Base-by-base conservation (phyloP, 2,329 filamentous ascomycete species). In the Trichoderma hamatum region DNA sequence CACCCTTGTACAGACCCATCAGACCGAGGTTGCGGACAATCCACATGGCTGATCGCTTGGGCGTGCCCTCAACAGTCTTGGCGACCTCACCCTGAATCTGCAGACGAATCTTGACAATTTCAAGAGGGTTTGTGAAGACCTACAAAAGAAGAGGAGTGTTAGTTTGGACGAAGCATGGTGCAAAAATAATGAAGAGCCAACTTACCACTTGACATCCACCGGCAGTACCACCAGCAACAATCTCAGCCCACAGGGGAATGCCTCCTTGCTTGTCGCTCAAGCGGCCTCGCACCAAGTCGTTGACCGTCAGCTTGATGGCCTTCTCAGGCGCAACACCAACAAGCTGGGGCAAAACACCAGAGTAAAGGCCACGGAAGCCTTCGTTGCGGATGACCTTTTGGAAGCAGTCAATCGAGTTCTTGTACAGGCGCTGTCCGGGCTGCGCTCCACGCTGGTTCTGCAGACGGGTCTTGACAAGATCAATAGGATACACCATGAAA, bases 401-500 rank as follows among this genome's bases (percentile, higher is more conserved):
- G 71, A 94, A 94, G 80, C 96, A 99, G 81, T 99, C 96, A 72
- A 97, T 82, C 58, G 95, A 98, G 85, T 99, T 99, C 82, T 97
- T 97, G 84, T 99, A 99, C 71, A 98, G 82, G 71, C 92, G 85
- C 80, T 97, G 91, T 69, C 96, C 96, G 0, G 94, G 93, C 62
- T 91, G 88, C 5, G 88, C 88, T 63, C 89, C 89, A 73, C 96
- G 89, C 84, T 99, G 96, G 83, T 99, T 99, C 82, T 99, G 96
- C 90, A 99, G 92, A 71, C 96, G 90, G 1, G 96, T 99, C 88
- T 99, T 99, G 80, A 99, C 96, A 71, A 99, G 84, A 83, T 99
- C 96, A 77, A 99, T 98, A 28, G 96, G 96, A 80, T 99, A 99
- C 66, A 99, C 96, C 93, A 99, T 97, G 80, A 99, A 98, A 14